Evolutionary conservation across 2,329 filamentous ascomycete genomes (phyloP).

Genomic region (Trichoderma sp.): DNA sequence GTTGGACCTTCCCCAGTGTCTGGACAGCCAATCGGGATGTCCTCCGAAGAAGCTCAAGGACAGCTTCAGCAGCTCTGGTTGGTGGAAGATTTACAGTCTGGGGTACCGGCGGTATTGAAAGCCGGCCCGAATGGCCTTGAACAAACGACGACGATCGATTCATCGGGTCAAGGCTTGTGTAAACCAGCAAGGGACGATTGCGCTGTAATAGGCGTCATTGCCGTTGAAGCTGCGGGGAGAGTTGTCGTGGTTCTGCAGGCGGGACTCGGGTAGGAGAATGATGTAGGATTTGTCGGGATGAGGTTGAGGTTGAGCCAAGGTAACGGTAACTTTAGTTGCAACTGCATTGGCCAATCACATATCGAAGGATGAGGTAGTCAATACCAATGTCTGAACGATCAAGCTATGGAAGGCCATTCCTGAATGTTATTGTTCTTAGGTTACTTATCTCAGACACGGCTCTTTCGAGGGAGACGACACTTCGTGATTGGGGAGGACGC

Average conservation of each 20-base stretch:
- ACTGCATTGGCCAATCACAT: background rate
- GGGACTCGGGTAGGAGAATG: background rate
- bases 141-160: constrained; percentile 7
- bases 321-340: background rate
- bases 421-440: background rate
- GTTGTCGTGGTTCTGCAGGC: background rate
- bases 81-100: constrained; percentile 28
- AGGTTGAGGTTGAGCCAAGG: background rate
- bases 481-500: background rate
- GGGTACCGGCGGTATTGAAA: constrained; percentile 15
- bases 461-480: background rate
- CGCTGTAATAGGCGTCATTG: constrained; percentile 18
- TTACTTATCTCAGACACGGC: background rate
- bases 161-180: background rate
- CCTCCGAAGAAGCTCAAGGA: background rate
- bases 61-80: constrained; percentile 11
- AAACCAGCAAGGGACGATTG: background rate
- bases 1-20: background rate
- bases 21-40: constrained; percentile 19
- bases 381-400: background rate
- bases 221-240: background rate
- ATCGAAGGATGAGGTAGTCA: background rate
- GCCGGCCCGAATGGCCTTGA: constrained; percentile 26
- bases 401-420: too few relatives aligned
- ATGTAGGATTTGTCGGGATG: background rate